phyloP scores from a whole-genome alignment of 441 rosid genomes.

The Euphorbia corollata region DNA sequence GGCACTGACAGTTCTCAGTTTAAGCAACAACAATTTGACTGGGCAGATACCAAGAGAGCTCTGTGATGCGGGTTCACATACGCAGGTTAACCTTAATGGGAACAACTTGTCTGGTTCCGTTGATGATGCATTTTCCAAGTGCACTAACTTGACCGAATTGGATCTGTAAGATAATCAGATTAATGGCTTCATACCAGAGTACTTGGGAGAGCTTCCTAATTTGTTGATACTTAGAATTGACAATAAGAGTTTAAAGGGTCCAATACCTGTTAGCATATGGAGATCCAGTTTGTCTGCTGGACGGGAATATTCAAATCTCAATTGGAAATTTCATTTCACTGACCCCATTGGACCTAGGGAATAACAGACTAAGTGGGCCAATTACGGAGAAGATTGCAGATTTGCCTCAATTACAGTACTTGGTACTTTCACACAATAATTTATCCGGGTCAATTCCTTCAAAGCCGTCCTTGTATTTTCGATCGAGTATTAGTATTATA shows the following conservation, averaged over 20 bases:
- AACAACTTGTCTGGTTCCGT: slow-evolving; percentile 30
- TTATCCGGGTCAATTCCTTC: slow-evolving; percentile 68
- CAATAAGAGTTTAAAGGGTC: slow-evolving; percentile 64
- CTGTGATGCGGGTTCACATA: slow-evolving; percentile 51
- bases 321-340: slow-evolving; percentile 58
- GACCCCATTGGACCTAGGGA: slow-evolving; percentile 77
- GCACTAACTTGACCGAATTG: slow-evolving; percentile 57
- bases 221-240: slow-evolving; percentile 66
- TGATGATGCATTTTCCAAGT: slow-evolving; percentile 49
- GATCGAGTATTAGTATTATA: slow-evolving; percentile 36
- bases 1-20: slow-evolving; percentile 39
- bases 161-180: slow-evolving; percentile 47
- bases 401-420: slow-evolving; percentile 63
- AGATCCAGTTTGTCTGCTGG: slow-evolving; percentile 43
- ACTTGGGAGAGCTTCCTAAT: slow-evolving; percentile 55
- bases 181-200: slow-evolving; percentile 55
- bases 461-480: slow-evolving; percentile 53
- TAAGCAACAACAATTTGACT: slow-evolving; percentile 51
- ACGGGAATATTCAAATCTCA: slow-evolving; percentile 53
- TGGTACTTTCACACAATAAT: slow-evolving; percentile 72
- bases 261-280: slow-evolving; percentile 62
- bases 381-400: slow-evolving; percentile 51
- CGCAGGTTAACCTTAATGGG: slow-evolving; percentile 39
- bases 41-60: slow-evolving; percentile 68
- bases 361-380: slow-evolving; percentile 58